phyloP scores from a whole-genome alignment of 2,329 filamentous ascomycete species.

The Colletotrichum sp. region DNA sequence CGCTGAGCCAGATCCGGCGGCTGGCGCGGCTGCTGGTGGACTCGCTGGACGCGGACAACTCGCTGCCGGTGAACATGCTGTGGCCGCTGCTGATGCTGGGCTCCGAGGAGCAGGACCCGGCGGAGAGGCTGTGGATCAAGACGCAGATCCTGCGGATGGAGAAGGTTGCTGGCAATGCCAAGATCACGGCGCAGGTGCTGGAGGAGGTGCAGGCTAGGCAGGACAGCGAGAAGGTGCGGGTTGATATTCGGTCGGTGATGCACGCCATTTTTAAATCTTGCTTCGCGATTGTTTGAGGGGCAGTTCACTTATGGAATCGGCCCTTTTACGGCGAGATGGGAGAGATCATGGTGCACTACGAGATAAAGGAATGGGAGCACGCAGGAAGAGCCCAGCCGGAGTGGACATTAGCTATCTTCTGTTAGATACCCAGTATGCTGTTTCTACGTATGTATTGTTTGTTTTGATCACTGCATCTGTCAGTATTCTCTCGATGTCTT shows the following conservation, averaged over 20 bases:
- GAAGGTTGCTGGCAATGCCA: slow-evolving; percentile 47
- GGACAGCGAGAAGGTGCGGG: slow-evolving; percentile 41
- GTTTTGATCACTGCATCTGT: neutral
- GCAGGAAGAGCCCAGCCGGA: neutral
- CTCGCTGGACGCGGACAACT: slow-evolving; percentile 43
- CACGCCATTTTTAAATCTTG: slow-evolving; percentile 54
- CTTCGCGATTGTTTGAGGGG: slow-evolving; percentile 52
- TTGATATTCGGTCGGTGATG: slow-evolving; percentile 52
- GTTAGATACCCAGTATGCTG: neutral
- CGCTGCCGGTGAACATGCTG: slow-evolving; percentile 60
- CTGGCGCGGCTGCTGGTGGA: slow-evolving; percentile 51
- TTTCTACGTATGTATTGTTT: neutral
- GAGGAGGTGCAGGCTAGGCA: slow-evolving; percentile 51
- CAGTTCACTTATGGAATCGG: neutral
- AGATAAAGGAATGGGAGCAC: neutral
- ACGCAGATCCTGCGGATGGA: slow-evolving; percentile 53
- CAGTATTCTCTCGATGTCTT: neutral
- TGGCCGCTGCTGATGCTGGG: slow-evolving; percentile 64
- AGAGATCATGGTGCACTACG: neutral
- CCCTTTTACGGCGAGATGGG: neutral
- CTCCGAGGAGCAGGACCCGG: slow-evolving; percentile 55
- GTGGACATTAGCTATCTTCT: neutral
- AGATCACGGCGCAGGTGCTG: slow-evolving; percentile 50
- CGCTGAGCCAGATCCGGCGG: slow-evolving; percentile 53
- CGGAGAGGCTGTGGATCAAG: slow-evolving; percentile 56